Base-by-base conservation (phyloP, 2,329 filamentous ascomycete genomes). In the Hysterium pulicare region DNA sequence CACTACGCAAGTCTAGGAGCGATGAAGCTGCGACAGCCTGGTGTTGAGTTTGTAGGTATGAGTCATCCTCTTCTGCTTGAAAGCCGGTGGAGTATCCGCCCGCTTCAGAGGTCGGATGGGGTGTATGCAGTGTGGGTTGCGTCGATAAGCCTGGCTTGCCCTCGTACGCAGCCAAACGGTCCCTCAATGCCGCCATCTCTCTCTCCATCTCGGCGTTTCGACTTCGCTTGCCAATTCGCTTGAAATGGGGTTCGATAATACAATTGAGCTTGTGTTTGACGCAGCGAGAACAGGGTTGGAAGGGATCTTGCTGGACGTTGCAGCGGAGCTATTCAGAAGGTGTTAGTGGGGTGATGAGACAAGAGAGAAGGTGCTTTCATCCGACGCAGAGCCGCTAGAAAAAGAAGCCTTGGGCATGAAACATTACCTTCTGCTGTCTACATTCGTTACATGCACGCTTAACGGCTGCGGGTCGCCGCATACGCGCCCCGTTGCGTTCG, bases 181-280 rank as follows among this genome's bases (percentile, higher is more conserved):
- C 61, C 74, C 79, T 66, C 50, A 71, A 58, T 33, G 64, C 53
- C 44, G 87, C 84, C 58, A 90, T 87, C 66, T 90, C 85, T 68
- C 83, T 86, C 62, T 89, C 86, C 86, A 90, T 90, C 69, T 90
- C 87, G 57, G 86, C 86, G 67, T 91, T 86, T 64, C 87, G 86
- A 50, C 82, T 86, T 32, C 87, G 79, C 72, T 93, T 93, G 49
- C 87, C 85, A 15, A 90, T 75, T 54, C 87, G 83, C 75, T 90
- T 90, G 71, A 91, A 91, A 67, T 90, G 89, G 58, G 85, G 87
- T 66, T 91, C 86, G 66, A 93, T 91, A 66, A 88, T 87, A 75
- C 87, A 93, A 48, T 84, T 80, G 47, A 91, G 82, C 67, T 86
- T 87, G 59, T 90, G 79, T 57, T 88, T 86, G 62, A 80, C 80